phyloP scores from a whole-genome alignment of 768 basidiomycete genomes.

The Boletus sp. region DNA sequence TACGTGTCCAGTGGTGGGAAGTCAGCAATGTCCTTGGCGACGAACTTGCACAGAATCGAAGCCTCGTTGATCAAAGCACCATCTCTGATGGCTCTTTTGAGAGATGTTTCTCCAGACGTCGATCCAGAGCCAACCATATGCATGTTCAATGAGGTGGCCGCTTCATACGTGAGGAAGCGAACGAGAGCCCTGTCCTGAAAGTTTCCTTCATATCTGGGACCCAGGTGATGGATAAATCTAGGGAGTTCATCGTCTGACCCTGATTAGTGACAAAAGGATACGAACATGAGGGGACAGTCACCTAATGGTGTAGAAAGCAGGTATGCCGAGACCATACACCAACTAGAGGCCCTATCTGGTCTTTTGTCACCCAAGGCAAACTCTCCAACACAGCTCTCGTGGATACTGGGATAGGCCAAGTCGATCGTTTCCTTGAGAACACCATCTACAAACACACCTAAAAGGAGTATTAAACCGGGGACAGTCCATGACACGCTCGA shows the following conservation, averaged over 20 bases:
- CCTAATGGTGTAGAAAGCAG: constrained; percentile 58
- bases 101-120: constrained; percentile 35
- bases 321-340: constrained; percentile 68
- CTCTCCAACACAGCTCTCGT: constrained; percentile 35
- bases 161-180: constrained; percentile 82
- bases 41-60: constrained; percentile 41
- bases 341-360: constrained; percentile 36
- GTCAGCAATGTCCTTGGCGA: constrained; percentile 19
- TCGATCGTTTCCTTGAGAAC: constrained; percentile 59
- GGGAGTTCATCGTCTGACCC: constrained; percentile 62
- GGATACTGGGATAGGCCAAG: constrained; percentile 57
- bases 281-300: constrained; percentile 21
- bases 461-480: constrained; percentile 2
- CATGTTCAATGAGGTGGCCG: constrained; percentile 80
- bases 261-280: constrained; percentile 13
- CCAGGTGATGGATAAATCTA: constrained; percentile 75
- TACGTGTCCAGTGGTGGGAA: constrained; percentile 13
- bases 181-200: constrained; percentile 71
- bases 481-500: neutral
- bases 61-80: constrained; percentile 39
- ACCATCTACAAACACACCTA: constrained; percentile 77
- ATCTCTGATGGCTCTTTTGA: constrained; percentile 40
- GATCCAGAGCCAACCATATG: constrained; percentile 54
- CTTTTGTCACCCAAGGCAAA: constrained; percentile 59
- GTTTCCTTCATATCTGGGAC: constrained; percentile 71